Evolutionary conservation across 2,329 filamentous ascomycete species (phyloP).

Genomic region (Trematosphaeria pertusa): DNA sequence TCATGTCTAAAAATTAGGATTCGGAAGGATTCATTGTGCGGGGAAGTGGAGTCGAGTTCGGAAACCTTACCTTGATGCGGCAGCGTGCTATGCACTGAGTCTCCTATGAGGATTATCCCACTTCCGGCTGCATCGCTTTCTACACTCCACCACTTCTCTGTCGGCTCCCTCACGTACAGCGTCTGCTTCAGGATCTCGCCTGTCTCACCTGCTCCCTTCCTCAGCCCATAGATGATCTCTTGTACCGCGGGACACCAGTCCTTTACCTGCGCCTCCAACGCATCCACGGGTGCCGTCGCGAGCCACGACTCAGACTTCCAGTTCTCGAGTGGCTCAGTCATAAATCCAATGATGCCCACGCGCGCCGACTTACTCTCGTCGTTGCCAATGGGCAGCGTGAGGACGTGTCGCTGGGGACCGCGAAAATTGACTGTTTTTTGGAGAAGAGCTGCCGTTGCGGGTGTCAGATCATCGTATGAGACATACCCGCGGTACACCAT

Average conservation of each 20-base stretch:
- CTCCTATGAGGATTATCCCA: conserved; percentile 8
- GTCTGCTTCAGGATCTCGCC: conserved; percentile 11
- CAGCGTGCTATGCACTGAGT: conserved; percentile 6
- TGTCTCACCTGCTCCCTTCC: conserved; percentile 4
- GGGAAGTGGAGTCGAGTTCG: neutral
- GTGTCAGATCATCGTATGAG: conserved; percentile 40
- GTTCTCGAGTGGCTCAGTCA: conserved; percentile 45
- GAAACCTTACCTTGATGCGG: conserved; percentile 2
- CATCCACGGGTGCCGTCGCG: conserved; percentile 34
- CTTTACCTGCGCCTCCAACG: conserved; percentile 40
- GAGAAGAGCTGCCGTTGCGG: conserved; percentile 37
- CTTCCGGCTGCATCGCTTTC: neutral
- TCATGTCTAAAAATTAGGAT: no score
- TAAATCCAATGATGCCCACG: conserved; percentile 47
- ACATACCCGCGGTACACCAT: conserved; percentile 49
- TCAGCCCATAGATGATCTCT: conserved; percentile 7
- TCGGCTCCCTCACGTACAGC: conserved; percentile 3
- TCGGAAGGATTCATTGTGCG: neutral
- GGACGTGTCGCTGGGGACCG: conserved; percentile 35
- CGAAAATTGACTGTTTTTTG: conserved; percentile 46
- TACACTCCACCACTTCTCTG: conserved; percentile 6
- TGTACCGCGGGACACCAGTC: conserved; percentile 32
- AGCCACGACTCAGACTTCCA: conserved; percentile 42
- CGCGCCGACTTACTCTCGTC: conserved; percentile 38
- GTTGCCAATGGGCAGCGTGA: conserved; percentile 49